Conservation (phyloP, 2,329 filamentous ascomycete species). For the Aureobasidium vineae region DNA sequence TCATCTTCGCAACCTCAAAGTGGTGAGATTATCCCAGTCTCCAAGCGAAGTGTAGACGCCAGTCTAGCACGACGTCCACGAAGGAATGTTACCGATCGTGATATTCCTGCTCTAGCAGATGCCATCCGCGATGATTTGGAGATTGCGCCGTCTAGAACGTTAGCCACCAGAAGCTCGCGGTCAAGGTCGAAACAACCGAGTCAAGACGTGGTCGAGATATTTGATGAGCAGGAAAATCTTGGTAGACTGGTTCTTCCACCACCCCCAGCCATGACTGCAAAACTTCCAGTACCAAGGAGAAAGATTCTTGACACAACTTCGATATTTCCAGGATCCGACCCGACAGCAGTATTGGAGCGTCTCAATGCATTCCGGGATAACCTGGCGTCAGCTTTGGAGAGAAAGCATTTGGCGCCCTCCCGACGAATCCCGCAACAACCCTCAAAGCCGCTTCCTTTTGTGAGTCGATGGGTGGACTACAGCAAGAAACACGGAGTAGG, state of each 20-base stretch:
- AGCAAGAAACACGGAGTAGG: slow-evolving; percentile 83
- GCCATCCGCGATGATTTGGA: slow-evolving; percentile 22
- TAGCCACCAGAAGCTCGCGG: slow-evolving; percentile 27
- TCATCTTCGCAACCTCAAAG: slow-evolving; percentile 22
- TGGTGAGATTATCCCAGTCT: slow-evolving; percentile 27
- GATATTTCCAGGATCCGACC: slow-evolving; percentile 43
- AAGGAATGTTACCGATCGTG: slow-evolving; percentile 16
- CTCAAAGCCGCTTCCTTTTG: slow-evolving; percentile 52
- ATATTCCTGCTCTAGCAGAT: slow-evolving; percentile 16
- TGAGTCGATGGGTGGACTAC: slow-evolving; percentile 81
- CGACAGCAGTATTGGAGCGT: slow-evolving; percentile 46
- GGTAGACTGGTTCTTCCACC: slow-evolving; percentile 33
- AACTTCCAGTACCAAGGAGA: slow-evolving; percentile 34
- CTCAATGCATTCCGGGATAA: slow-evolving; percentile 49
- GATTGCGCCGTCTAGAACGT: slow-evolving; percentile 10
- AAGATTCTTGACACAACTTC: slow-evolving; percentile 31
- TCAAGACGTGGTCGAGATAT: slow-evolving; percentile 39
- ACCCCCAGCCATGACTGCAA: slow-evolving; percentile 34
- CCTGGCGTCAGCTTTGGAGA: slow-evolving; percentile 45
- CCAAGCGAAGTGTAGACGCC: slow-evolving; percentile 38
- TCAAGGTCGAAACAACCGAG: slow-evolving; percentile 29
- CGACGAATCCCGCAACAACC: slow-evolving; percentile 27
- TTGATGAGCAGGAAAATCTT: slow-evolving; percentile 35
- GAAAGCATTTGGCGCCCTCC: slow-evolving; percentile 44
- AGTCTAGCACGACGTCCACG: slow-evolving; percentile 38